Evolutionary conservation across 2,329 filamentous ascomycete species (phyloP).

Genomic region (Alternaria ethzedia): DNA sequence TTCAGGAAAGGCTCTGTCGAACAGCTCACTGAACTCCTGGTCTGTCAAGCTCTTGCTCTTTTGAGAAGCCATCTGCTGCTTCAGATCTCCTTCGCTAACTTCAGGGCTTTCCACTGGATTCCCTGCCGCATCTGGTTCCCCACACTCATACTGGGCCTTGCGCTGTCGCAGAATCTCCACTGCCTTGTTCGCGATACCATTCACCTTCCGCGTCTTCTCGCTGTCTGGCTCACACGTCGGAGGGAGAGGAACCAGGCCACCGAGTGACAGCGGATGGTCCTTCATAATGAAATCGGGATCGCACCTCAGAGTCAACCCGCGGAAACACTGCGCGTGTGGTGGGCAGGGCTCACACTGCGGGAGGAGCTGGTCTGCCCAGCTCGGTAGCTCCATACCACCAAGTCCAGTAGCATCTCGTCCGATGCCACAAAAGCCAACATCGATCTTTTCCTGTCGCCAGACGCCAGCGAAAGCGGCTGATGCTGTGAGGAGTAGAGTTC

Average conservation of each 20-base stretch:
- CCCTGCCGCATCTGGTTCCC: conserved; percentile 71
- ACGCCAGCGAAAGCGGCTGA: conserved; percentile 76
- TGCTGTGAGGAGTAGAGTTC: conserved; percentile 73
- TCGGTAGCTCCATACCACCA: conserved; percentile 71
- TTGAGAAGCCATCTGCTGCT: conserved; percentile 75
- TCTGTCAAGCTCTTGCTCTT: conserved; percentile 83
- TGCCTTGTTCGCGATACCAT: conserved; percentile 84
- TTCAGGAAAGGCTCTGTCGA: conserved; percentile 75
- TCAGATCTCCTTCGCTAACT: conserved; percentile 72
- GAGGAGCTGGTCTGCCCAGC: conserved; percentile 71
- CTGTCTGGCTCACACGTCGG: conserved; percentile 95
- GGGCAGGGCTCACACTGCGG: conserved; percentile 92
- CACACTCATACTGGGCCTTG: conserved; percentile 89
- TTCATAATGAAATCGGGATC: conserved; percentile 87
- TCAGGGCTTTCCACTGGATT: conserved; percentile 68
- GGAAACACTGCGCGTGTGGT: conserved; percentile 85
- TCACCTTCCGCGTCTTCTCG: conserved; percentile 85
- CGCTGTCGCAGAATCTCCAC: conserved; percentile 85
- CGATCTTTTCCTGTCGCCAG: conserved; percentile 95
- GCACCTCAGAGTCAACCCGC: conserved; percentile 77
- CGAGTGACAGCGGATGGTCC: conserved; percentile 81
- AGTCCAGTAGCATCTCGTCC: conserved; percentile 66
- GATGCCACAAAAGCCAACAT: conserved; percentile 91
- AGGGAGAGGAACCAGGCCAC: conserved; percentile 80
- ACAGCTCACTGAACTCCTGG: conserved; percentile 90